Base-by-base conservation (phyloP, 768 basidiomycete species). In the Mycena capillaripes region DNA sequence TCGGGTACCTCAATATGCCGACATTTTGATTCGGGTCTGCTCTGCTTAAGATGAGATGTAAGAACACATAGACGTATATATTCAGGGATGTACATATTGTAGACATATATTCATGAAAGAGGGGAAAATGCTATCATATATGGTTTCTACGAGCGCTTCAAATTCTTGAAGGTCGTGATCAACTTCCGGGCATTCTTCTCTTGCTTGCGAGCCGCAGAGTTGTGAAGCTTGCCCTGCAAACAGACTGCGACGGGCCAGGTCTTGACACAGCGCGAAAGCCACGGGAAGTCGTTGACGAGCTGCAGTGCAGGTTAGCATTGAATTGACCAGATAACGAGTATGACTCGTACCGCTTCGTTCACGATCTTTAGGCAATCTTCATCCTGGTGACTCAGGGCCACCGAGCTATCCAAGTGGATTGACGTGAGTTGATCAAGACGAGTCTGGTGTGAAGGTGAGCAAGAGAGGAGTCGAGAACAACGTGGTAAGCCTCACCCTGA, bases 171-270 rank as follows among this genome's bases (percentile, higher is more conserved):
- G 4, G 11, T 17, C 16, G n/a, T 3, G n/a, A 48, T 11, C 21
- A 23, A 5, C 55, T 34, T 56, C 17, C 55, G 55, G 30, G 30
- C 4, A 3, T 4, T 17, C 21, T 56, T 56, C 30, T 32, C 19
- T 21, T 25, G 4, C 30, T n/a, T 56, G 55, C 32, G 46, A 16
- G 46, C 46, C 21, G 66, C 44, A 4, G 66, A 67, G 30, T 67
- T 67, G 56, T 67, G 66, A 11, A 67, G 56, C 36, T 67, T 67
- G 44, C 44, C 40, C 23, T 67, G 66, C 40, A 67, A 50, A 58
- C 55, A 58, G 12, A 67, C 55, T 23, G 52, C 9, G 9, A 32
- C 56, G 44, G 66, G 66, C 66, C 66, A 67, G 34, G n/a, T 25
- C 27, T 48, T 25, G 21, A 23, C n/a, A n/a, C 27, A 67, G 16